A percentile compares a stretch with the other conserved stretches of the same genome.
These are phyloP conservation scores for Monosporascus sp. DNA, from an alignment of 2,329 filamentous ascomycete species.

Conservation along the genomic window DNA sequence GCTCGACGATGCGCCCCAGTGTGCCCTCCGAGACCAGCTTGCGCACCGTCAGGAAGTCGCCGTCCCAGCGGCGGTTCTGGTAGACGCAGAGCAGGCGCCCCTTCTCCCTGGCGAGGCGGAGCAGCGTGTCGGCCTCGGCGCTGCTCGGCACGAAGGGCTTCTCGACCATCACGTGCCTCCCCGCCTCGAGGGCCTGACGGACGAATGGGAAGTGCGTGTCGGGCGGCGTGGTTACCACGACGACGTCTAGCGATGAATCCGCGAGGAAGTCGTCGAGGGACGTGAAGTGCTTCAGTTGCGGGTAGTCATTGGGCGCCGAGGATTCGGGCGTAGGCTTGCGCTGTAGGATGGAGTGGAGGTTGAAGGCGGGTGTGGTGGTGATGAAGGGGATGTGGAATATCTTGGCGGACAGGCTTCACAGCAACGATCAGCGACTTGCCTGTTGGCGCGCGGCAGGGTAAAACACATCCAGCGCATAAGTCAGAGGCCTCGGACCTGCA, in stretches of 20 bases:
- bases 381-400: slow-evolving; percentile 83
- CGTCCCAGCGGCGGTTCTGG: slow-evolving; percentile 73
- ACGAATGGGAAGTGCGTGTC: slow-evolving; percentile 64
- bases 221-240: slow-evolving; percentile 68
- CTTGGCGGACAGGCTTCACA: slow-evolving; percentile 57
- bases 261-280: slow-evolving; percentile 57
- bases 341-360: slow-evolving; percentile 71
- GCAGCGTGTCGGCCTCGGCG: slow-evolving; percentile 61
- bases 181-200: slow-evolving; percentile 58
- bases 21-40: slow-evolving; percentile 54
- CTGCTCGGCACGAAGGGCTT: slow-evolving; percentile 76
- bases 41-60: slow-evolving; percentile 67
- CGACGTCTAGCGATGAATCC: slow-evolving; percentile 61
- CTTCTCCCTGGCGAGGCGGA: slow-evolving; percentile 46
- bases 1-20: slow-evolving; percentile 70
- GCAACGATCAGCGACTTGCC: too few species aligned
- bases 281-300: slow-evolving; percentile 58
- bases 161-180: slow-evolving; percentile 76
- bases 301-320: slow-evolving; percentile 65
- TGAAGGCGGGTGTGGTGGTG: slow-evolving; percentile 55
- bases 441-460: too few species aligned
- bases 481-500: too few species aligned
- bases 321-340: slow-evolving; percentile 58
- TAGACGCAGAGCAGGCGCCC: slow-evolving; percentile 59
- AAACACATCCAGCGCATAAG: too few species aligned